These are phyloP conservation scores for Teratosphaeria gauchensis DNA, from an alignment of 2,329 filamentous ascomycete genomes.

Conservation along the genomic window DNA sequence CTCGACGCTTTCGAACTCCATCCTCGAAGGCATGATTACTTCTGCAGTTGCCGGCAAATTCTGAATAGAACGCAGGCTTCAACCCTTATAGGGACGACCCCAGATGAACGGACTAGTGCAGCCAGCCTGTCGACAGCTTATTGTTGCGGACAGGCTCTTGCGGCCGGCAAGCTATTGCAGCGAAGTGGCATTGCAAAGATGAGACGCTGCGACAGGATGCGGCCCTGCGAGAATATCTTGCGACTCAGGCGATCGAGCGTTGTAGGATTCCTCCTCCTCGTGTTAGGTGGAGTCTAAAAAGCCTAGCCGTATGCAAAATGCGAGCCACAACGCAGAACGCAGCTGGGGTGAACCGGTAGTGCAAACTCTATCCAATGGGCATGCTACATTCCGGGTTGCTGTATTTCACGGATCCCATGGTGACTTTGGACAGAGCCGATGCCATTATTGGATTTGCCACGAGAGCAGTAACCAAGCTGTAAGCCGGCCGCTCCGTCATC, in stretches of 20 bases:
- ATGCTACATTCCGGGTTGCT: neutral
- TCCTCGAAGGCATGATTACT: neutral
- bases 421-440: neutral
- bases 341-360: neutral
- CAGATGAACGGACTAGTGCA: neutral
- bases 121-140: neutral
- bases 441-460: neutral
- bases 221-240: neutral
- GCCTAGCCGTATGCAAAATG: neutral
- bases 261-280: neutral
- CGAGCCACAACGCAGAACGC: neutral
- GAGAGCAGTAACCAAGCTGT: too few relatives aligned
- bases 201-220: neutral
- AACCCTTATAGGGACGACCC: neutral
- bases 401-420: neutral
- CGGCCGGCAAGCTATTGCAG: neutral
- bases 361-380: neutral
- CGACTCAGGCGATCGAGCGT: neutral
- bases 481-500: neutral
- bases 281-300: neutral
- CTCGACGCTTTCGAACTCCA: conserved; percentile 21
- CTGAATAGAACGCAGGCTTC: neutral
- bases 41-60: neutral
- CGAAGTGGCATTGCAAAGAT: neutral
- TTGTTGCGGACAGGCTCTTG: neutral